phyloP scores from a whole-genome alignment of 2,329 filamentous ascomycete genomes.

The Laburnicola sp. region DNA sequence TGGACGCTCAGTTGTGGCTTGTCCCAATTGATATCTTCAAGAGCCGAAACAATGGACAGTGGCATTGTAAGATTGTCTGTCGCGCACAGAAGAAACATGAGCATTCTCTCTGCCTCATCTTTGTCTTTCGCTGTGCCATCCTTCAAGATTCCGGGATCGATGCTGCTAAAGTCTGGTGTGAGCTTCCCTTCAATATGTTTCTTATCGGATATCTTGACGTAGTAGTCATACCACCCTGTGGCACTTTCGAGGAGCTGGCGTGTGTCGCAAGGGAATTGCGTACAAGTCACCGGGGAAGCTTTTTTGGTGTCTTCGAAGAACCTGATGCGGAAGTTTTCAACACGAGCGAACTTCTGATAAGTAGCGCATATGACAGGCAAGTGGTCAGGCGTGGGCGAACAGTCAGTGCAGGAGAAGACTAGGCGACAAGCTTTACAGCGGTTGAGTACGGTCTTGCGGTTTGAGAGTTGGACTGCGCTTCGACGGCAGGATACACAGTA shows the following conservation, averaged over 20 bases:
- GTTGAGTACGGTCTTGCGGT: conserved; percentile 13
- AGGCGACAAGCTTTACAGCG: conserved; percentile 18
- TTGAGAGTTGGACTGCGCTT: conserved; percentile 18
- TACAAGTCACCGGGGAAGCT: conserved; percentile 19
- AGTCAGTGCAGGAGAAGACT: conserved; percentile 18
- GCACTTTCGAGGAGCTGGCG: conserved; percentile 12
- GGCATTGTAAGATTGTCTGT: conserved; percentile 27
- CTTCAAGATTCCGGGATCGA: neutral
- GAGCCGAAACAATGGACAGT: conserved; percentile 19
- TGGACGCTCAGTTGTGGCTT: conserved; percentile 15
- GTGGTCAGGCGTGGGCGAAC: conserved; percentile 9
- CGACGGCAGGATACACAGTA: conserved; percentile 21
- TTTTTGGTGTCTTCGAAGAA: conserved; percentile 25
- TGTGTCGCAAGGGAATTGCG: conserved; percentile 12
- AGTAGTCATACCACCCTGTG: conserved; percentile 23
- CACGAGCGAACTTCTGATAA: conserved; percentile 12
- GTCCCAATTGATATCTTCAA: conserved; percentile 17
- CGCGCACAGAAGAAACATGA: conserved; percentile 21
- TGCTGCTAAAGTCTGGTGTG: conserved; percentile 16
- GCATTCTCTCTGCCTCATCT: conserved; percentile 19
- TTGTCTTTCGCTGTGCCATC: conserved; percentile 8
- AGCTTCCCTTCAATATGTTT: conserved; percentile 15
- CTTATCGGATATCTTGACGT: conserved; percentile 23
- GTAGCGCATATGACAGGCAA: conserved; percentile 12
- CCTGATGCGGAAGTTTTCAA: conserved; percentile 21